Conservation (phyloP, 164 flowering plant genomes). For the Umbellularia californica region DNA sequence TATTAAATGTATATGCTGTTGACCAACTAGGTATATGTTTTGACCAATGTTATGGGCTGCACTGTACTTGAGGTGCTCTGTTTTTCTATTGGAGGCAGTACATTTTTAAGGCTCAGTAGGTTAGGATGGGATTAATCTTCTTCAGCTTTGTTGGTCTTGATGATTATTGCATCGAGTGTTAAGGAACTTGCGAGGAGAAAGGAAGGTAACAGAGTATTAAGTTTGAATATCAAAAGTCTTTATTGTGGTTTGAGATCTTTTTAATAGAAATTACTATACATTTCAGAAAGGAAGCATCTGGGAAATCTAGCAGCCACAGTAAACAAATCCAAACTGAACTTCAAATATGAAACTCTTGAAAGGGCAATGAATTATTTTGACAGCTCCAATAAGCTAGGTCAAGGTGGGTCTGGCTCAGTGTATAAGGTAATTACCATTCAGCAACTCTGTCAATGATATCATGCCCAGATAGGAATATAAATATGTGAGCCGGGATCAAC, state of each 20-base stretch:
- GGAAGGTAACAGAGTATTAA: slow-evolving; percentile 34
- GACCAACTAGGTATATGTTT: too few species aligned
- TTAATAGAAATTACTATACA: background rate
- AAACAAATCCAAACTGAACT: slow-evolving; percentile 56
- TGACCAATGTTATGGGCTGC: too few species aligned
- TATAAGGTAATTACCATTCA: slow-evolving; percentile 40
- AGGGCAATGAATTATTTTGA: slow-evolving; percentile 63
- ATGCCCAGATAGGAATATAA: background rate
- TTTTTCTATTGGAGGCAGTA: too few species aligned
- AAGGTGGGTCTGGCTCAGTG: slow-evolving; percentile 82
- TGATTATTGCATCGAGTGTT: slow-evolving; percentile 29
- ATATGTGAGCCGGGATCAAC: background rate
- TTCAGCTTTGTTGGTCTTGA: slow-evolving; percentile 32
- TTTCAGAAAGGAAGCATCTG: slow-evolving; percentile 57
- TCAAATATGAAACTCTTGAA: slow-evolving; percentile 67
- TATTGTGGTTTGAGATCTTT: background rate
- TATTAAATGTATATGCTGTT: too few species aligned
- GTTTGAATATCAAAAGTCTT: background rate
- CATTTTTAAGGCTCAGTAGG: too few species aligned
- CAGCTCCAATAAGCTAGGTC: slow-evolving; percentile 61
- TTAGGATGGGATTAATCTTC: slow-evolving; percentile 6
- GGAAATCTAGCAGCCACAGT: slow-evolving; percentile 38
- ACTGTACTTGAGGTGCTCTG: too few species aligned
- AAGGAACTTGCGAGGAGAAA: slow-evolving; percentile 33
- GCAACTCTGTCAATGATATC: background rate